Evolutionary conservation across 441 rosid species (phyloP).

Genomic region (Sinapis alba): DNA sequence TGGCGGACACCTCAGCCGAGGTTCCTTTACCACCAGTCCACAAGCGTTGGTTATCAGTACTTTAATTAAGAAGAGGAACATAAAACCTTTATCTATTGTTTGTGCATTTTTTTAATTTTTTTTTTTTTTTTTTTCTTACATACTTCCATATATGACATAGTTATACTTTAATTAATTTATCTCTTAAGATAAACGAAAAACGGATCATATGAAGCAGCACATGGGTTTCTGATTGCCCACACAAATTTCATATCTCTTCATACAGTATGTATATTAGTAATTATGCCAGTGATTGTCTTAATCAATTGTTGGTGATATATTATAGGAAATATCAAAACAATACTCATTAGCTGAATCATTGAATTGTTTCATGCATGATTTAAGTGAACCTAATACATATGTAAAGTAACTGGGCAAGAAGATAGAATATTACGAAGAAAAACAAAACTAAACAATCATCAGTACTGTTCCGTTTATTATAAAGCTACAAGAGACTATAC

Average conservation of each 20-base stretch:
- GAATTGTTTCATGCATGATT: neutral
- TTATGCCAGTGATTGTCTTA: neutral
- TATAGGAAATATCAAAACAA: neutral
- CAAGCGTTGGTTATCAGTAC: too few relatives aligned
- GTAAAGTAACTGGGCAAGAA: neutral
- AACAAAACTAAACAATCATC: neutral
- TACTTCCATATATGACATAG: neutral
- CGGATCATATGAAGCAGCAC: constrained; percentile 27
- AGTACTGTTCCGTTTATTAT: constrained; percentile 15
- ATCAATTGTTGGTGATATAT: constrained; percentile 10
- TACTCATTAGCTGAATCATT: neutral
- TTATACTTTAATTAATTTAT: neutral
- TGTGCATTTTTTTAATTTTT: too few relatives aligned
- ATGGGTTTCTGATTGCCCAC: constrained; percentile 18
- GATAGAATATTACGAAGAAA: neutral
- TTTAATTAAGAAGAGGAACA: too few relatives aligned
- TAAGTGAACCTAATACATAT: constrained; percentile 7
- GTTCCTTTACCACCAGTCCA: too few relatives aligned
- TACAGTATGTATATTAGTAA: neutral
- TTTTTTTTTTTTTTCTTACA: too few relatives aligned
- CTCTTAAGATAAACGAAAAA: constrained; percentile 7
- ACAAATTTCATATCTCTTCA: constrained; percentile 16
- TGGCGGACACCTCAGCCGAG: too few relatives aligned
- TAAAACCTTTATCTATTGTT: too few relatives aligned
- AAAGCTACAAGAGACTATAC: constrained; percentile 30